phyloP scores from a whole-genome alignment of 2,329 filamentous ascomycete genomes.

The Teratosphaeria viscida region DNA sequence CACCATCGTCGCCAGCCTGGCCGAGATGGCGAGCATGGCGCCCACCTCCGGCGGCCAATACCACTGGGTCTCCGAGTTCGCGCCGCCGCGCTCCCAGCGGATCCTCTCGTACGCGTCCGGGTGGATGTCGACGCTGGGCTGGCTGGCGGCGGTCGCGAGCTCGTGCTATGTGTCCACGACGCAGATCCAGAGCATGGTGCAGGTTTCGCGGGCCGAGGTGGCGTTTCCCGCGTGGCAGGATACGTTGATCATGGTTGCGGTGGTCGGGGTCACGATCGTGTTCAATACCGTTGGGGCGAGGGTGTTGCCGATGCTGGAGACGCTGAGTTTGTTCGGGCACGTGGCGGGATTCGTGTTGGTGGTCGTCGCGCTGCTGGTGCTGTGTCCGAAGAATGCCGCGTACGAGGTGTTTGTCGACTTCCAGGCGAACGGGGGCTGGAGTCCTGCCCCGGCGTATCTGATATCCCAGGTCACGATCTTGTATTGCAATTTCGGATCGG shows the following conservation, averaged over 20 bases:
- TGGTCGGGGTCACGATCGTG: constrained; percentile 27
- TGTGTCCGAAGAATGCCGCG: constrained; percentile 19
- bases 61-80: constrained; percentile 21
- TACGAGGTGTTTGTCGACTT: constrained; percentile 19
- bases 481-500: constrained; percentile 2
- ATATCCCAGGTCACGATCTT: background rate
- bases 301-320: constrained; percentile 19
- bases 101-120: constrained; percentile 14
- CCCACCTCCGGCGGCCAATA: constrained; percentile 14
- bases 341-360: constrained; percentile 22
- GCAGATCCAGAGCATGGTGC: constrained; percentile 24
- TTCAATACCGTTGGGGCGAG: constrained; percentile 23
- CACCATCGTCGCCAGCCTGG: constrained; percentile 23
- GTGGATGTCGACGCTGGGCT: constrained; percentile 29
- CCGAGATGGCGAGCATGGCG: constrained; percentile 25
- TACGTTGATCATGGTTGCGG: constrained; percentile 16
- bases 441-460: background rate
- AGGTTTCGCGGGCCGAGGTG: background rate
- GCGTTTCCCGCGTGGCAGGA: constrained; percentile 2
- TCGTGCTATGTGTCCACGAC: constrained; percentile 12
- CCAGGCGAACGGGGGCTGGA: constrained; percentile 1
- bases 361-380: constrained; percentile 8
- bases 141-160: constrained; percentile 26
- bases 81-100: constrained; percentile 21
- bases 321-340: constrained; percentile 20